Base-by-base conservation (phyloP, 2,329 filamentous ascomycete genomes). In the Arthrobotrys sinensis region DNA sequence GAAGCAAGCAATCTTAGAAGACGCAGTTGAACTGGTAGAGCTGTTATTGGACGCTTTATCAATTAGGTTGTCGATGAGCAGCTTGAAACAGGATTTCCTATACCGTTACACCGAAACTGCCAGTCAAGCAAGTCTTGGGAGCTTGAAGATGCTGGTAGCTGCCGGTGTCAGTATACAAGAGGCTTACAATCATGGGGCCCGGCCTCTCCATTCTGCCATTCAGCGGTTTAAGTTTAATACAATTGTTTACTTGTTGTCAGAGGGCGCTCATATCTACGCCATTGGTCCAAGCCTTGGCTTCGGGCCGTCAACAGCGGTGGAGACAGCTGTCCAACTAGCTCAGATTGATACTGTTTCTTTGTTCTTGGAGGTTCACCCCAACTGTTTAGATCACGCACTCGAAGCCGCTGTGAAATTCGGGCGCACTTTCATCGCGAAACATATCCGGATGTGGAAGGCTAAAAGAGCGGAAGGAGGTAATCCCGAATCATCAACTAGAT, bases 281-380 rank as follows among this genome's bases (percentile, higher is more conserved):
- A 8, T 2, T 19, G 11, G 24, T 4, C 32, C 2, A 16, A 60
- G 14, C 10, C 50, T 16, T 16, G 6, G 6, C 7, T 21, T 4
- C 34, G 12, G 3, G 4, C n/a, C 3, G 12, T 28, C 24, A 12
- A 50, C 45, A 3, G 45, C 62, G n/a, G 10, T 66, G 8, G 45
- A 50, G 10, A 2, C 0, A 7, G 43, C 62, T 38, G 34, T 52
- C 10, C 3, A 7, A 1, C 3, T 5, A 1, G 45, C 14, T 19
- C 24, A n/a, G 16, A 40, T 66, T 38, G 64, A 67, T 21, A 55
- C 28, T 14, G 21, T 67, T 55, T 28, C 48, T n/a, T 38, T 67
- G 5, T 55, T 67, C 8, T 24, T 67, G 21, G 64, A 67, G 19
- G 11, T 67, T 34, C n/a, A 57, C n/a, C 62, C 45, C n/a, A 16